These are phyloP conservation scores for Syzygium oleosum DNA, from an alignment of 345 rosid genomes.

Conservation along the genomic window DNA sequence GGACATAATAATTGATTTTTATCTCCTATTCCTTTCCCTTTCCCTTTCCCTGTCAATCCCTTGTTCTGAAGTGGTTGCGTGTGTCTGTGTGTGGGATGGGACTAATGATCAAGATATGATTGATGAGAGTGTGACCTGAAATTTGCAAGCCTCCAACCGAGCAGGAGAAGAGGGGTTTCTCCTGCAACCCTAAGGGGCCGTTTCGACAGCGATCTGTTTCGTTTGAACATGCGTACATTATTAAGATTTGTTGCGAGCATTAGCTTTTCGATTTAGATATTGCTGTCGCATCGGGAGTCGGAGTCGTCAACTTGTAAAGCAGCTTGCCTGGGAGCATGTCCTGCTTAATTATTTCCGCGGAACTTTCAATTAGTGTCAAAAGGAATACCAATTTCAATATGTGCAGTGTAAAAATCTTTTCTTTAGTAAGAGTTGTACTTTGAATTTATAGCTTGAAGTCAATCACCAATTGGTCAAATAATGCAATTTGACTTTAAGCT, in stretches of 20 bases:
- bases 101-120: not conserved
- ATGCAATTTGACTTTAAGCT: not conserved
- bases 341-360: not conserved
- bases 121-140: not conserved
- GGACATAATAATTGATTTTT: not conserved
- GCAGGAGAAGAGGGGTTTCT: not conserved
- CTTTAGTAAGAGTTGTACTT: not conserved
- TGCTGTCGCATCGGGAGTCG: not conserved
- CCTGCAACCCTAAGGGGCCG: not conserved
- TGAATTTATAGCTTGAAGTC: not conserved
- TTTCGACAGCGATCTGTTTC: not conserved
- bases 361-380: not conserved
- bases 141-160: not conserved
- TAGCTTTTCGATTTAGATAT: not conserved
- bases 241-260: not conserved
- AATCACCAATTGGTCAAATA: not conserved
- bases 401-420: not conserved
- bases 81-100: not conserved
- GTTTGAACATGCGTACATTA: not conserved
- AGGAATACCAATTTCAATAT: not conserved
- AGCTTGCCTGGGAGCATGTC: not conserved
- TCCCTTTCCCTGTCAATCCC: not conserved
- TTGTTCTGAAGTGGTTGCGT: not conserved
- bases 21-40: not conserved
- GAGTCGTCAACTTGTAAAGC: not conserved